Base-by-base conservation (phyloP, 225 moss, liverwort and hornwort genomes). In the Rhytidiadelphus loreus region DNA sequence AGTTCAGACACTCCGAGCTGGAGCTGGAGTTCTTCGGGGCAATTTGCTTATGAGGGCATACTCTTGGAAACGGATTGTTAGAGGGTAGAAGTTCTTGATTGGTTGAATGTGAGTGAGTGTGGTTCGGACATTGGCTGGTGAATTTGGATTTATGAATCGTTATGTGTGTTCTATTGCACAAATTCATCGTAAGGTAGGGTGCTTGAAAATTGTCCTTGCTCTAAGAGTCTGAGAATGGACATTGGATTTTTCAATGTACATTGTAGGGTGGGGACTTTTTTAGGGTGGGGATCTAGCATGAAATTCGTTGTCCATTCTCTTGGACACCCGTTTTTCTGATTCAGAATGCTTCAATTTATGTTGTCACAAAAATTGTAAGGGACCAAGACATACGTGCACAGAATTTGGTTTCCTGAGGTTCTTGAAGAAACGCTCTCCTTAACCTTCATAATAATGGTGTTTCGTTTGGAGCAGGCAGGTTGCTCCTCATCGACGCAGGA, bases 401-500 rank as follows among this genome's bases (percentile, higher is more conserved):
- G 50, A 30, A 21, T 61, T 74, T 25, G 60, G 37, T 26, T 74
- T 37, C 35, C 7, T 37, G 46, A 58, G 85, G 14, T 48, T 60
- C n/a, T 85, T 20, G 37, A 50, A 48, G 85, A 66, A 53, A 14
- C 20, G 28, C 39, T n/a, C 53, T 48, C 35, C 61, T 60, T 29
- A 30, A 33, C 78, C 43, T 41, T 55, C 60, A 20, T 64, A 63
- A 46, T 44, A 58, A 41, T 74, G 81, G 35, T 68, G 66, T 32
- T 59, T 84, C 19, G 63, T 71, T 87, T 77, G 89, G 60, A 81
- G 50, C 89, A 94, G 92, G 90, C 90, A 82, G 90, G 90, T 55
- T 90, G 91, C 83, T 90, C 88, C 35, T 78, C 89, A 10, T 83
- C 90, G 84, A 68, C 87, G 77, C 90, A 90, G 73, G 91, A 91